phyloP scores from a whole-genome alignment of 805 yeast species.

The Henningerozyma blattae region DNA sequence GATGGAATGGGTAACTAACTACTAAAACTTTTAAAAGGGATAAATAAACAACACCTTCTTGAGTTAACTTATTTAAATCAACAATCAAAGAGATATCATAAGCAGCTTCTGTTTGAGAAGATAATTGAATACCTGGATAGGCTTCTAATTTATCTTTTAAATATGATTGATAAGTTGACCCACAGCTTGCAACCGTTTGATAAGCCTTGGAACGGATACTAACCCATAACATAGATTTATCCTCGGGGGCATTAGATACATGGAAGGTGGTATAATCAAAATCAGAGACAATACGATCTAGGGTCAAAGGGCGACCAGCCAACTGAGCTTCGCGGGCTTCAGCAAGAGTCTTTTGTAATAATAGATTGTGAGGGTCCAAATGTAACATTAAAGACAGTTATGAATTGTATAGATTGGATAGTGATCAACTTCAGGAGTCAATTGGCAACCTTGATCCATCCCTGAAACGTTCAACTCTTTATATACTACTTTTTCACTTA shows the following conservation, averaged over 20 bases:
- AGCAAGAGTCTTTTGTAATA: slow-evolving; percentile 68
- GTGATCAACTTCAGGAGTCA: too few species aligned
- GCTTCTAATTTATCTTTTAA: slow-evolving; percentile 11
- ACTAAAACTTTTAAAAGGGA: slow-evolving; percentile 74
- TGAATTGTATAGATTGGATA: too few species aligned
- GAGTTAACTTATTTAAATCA: slow-evolving; percentile 46
- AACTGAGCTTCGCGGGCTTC: slow-evolving; percentile 33
- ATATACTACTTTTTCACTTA: too few species aligned
- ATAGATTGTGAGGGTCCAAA: slow-evolving; percentile 70
- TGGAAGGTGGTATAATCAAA: slow-evolving; percentile 94
- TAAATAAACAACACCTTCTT: slow-evolving; percentile 45
- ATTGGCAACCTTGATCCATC: too few species aligned
- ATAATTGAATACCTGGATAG: slow-evolving; percentile 13
- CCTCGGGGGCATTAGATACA: slow-evolving; percentile 61
- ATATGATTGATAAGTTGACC: slow-evolving; percentile 11
- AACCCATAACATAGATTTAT: slow-evolving; percentile 33
- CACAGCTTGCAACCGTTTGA: slow-evolving; percentile 15
- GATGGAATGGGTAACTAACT: slow-evolving; percentile 85
- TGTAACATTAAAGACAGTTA: slow-evolving; percentile 51
- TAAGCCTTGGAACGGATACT: slow-evolving; percentile 25
- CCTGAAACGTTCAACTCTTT: too few species aligned
- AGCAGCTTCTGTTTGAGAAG: slow-evolving; percentile 43
- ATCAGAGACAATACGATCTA: slow-evolving; percentile 86
- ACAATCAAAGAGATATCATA: slow-evolving; percentile 70
- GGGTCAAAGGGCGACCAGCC: slow-evolving; percentile 23